A percentile compares a stretch with the other conserved stretches of the same genome.
These are phyloP conservation scores for Periconia macrospinosa DNA, from an alignment of 2,329 filamentous ascomycete genomes.

Conservation along the genomic window DNA sequence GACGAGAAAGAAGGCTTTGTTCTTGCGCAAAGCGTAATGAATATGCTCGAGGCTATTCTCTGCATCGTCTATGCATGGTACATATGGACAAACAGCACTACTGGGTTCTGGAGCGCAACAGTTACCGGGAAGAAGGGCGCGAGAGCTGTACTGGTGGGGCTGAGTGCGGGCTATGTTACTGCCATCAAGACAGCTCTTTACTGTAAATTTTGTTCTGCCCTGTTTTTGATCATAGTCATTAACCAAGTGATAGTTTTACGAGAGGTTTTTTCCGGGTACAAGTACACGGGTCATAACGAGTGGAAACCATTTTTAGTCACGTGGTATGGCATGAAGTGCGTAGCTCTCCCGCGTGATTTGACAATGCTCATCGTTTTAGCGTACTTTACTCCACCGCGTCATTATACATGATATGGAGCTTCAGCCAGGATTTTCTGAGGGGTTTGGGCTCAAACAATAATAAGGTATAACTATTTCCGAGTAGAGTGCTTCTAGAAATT, in stretches of 20 bases:
- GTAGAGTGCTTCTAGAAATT: no score
- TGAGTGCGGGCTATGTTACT: conserved; percentile 3
- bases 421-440: conserved; percentile 1
- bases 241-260: neutral
- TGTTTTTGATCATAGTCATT: neutral
- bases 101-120: neutral
- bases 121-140: conserved; percentile 1
- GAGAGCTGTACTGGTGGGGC: conserved; percentile 1
- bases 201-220: neutral
- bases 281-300: conserved; percentile 8
- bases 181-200: conserved; percentile 3
- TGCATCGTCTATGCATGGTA: conserved; percentile 1
- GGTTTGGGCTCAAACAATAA: neutral
- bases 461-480: neutral
- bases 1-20: conserved; percentile 4
- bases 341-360: neutral
- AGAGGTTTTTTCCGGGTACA: conserved; percentile 2
- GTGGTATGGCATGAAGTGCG: conserved; percentile 6
- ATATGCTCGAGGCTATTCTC: conserved; percentile 4
- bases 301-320: conserved; percentile 6
- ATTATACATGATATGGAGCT: conserved; percentile 6
- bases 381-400: conserved; percentile 1
- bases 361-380: conserved; percentile 1
- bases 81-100: neutral
- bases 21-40: conserved; percentile 4